Evolutionary conservation across 2,329 filamentous ascomycete species (phyloP).

Genomic region (Fusarium dlaminii): DNA sequence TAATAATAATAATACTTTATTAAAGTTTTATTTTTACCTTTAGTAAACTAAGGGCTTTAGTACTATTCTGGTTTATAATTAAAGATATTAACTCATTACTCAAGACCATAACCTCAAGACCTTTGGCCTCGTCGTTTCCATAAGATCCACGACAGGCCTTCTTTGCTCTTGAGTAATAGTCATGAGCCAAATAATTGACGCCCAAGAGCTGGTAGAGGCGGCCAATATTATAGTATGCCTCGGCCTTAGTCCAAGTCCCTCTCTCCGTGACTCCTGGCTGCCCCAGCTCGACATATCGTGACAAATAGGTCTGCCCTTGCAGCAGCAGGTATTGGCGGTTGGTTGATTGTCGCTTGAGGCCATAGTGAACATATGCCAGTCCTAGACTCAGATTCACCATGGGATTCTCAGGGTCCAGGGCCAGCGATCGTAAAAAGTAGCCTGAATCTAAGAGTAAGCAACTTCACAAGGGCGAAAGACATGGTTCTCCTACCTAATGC

Average conservation of each 20-base stretch:
- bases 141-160: not conserved
- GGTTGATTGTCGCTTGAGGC: conserved; percentile 86
- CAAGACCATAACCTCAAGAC: conserved; percentile 45
- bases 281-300: conserved; percentile 44
- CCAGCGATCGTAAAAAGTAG: conserved; percentile 83
- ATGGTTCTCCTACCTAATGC: conserved; percentile 71
- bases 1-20: not conserved
- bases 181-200: conserved; percentile 66
- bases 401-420: conserved; percentile 79
- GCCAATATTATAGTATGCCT: conserved; percentile 52
- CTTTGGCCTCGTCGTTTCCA: conserved; percentile 4
- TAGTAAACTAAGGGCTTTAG: conserved; percentile 41
- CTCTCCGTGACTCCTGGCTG: not conserved
- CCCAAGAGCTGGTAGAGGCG: conserved; percentile 52
- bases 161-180: conserved; percentile 68
- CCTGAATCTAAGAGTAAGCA: conserved; percentile 52
- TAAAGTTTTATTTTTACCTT: conserved; percentile 40
- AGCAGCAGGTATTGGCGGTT: conserved; percentile 89
- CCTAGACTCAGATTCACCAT: conserved; percentile 84
- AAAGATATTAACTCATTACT: conserved; percentile 48
- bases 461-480: not conserved
- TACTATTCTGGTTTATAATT: conserved; percentile 44
- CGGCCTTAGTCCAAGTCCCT: conserved; percentile 34
- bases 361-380: conserved; percentile 86
- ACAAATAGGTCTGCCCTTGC: conserved; percentile 85